Percentiles rank a stretch among this genome's conserved stretches.
Evolutionary conservation across 257 asterid species (phyloP).

Genomic region (Solanum appendiculatum): DNA sequence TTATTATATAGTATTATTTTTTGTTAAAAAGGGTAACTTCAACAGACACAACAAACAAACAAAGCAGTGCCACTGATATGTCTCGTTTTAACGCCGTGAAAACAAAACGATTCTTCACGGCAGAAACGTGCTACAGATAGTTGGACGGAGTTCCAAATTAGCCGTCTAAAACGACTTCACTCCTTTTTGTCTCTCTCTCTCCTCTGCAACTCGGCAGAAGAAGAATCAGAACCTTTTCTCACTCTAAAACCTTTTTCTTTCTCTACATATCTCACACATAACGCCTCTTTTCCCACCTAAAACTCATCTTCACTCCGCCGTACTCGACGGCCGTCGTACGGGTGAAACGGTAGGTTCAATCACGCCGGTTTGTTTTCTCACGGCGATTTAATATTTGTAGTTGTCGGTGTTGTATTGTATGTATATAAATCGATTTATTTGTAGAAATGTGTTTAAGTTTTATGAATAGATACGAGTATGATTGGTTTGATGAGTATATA

Average conservation of each 20-base stretch:
- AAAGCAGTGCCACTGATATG: not conserved
- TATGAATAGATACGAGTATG: not conserved
- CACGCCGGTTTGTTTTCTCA: constrained; percentile 10
- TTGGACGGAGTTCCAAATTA: constrained; percentile 26
- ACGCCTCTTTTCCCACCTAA: constrained; percentile 11
- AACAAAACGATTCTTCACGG: not conserved
- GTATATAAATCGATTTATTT: not conserved
- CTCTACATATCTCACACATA: constrained; percentile 8
- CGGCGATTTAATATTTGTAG: not conserved
- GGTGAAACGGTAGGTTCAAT: constrained; percentile 25
- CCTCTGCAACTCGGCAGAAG: constrained; percentile 13
- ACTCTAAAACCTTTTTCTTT: constrained; percentile 16
- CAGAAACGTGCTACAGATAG: not conserved
- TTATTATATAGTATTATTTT: no score
- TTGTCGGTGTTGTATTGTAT: not conserved
- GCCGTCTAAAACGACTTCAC: constrained; percentile 24
- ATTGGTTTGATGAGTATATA: not conserved
- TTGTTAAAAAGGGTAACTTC: not conserved
- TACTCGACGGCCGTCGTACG: constrained; percentile 21
- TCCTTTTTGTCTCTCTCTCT: constrained; percentile 11
- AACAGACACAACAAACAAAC: not conserved
- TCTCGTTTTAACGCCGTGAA: constrained; percentile 29
- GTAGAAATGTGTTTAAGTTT: not conserved
- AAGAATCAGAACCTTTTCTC: constrained; percentile 32
- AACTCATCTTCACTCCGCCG: constrained; percentile 15